These are phyloP conservation scores for Globisporangium irregulare DNA, from an alignment of 352 stramenopile species.

Conservation along the genomic window DNA sequence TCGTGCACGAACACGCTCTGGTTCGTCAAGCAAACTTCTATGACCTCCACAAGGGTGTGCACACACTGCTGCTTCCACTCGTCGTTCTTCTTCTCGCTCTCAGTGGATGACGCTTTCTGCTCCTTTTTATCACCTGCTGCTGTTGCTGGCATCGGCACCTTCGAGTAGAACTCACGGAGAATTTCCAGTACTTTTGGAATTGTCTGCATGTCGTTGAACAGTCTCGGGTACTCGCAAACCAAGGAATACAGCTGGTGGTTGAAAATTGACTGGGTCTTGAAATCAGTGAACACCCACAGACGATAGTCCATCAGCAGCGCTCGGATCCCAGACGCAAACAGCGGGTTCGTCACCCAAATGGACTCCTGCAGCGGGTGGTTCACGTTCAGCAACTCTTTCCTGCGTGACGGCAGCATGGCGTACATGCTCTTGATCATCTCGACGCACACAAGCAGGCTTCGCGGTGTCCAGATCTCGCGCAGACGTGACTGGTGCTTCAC, in stretches of 20 bases:
- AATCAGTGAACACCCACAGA: conserved; percentile 57
- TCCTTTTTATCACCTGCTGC: conserved; percentile 2
- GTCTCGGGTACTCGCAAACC: conserved; percentile 61
- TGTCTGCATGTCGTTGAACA: conserved; percentile 63
- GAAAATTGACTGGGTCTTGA: conserved; percentile 80
- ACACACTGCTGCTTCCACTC: conserved; percentile 80
- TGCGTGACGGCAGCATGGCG: conserved; percentile 37
- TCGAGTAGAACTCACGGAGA: conserved; percentile 52
- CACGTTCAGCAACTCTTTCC: conserved; percentile 22
- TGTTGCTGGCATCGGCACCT: conserved; percentile 1
- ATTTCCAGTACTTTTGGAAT: conserved; percentile 66
- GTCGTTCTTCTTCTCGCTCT: conserved; percentile 48
- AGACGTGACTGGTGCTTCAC: conserved; percentile 38
- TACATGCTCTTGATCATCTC: conserved; percentile 61
- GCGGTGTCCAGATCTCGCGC: conserved; percentile 51
- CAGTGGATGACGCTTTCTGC: background rate
- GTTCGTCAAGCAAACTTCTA: conserved; percentile 77
- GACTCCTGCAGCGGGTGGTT: conserved; percentile 65
- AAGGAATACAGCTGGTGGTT: conserved; percentile 75
- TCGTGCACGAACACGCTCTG: conserved; percentile 70
- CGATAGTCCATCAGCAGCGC: conserved; percentile 68
- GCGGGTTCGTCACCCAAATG: conserved; percentile 68
- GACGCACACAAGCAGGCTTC: conserved; percentile 63
- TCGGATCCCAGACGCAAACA: conserved; percentile 68
- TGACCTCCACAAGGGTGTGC: conserved; percentile 65